Evolutionary conservation across 1,284 basidiomycete species (phyloP), one percentile per base, ranked within the genome.

Genomic region (Phellopilus nigrolimitatus): DNA sequence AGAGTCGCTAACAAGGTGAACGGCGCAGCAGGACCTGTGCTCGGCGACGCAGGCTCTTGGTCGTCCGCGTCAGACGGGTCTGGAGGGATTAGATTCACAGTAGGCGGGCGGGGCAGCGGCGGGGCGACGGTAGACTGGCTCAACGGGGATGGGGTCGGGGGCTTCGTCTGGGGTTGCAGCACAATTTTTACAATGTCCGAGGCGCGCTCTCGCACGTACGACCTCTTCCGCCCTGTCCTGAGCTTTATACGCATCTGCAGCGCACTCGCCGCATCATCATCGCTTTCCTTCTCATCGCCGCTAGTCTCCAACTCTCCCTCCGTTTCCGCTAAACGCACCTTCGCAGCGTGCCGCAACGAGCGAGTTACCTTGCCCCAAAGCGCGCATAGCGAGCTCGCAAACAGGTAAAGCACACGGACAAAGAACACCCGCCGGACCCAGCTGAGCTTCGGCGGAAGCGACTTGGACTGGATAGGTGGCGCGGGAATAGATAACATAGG

Each of bases 321-420:
- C 47, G 62, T 63, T 42, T 64, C 63, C 45, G 49, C 31, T 31
- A n/a, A 39, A 27, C 12, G 30, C 38, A 22, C 36, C 22, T 43
- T n/a, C n/a, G n/a, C n/a, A n/a, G n/a, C 47, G 46, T 28, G 48
- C 45, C 30, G 38, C 47, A 34, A 49, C 17, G 38, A 46, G 36
- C 68, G 62, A 45, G 64, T 60, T 57, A 79, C 61, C 41, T 71
- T 67, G 33, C 65, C 62, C 73, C 75, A 76, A 9, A 75, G 69
- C 12, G 71, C 67, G 52, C 70, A 73, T 46, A 82, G 62, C 17
- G 71, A 69, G 52, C 78, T 68, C 78, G 79, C 82, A 45, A 76
- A 66, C 33, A 74, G 46, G 37, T 74, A 66, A 43, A 80, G 65
- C 45, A 80, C 64, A 40, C 77, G 77, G 33, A 80, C 66, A 57